A percentile compares a stretch with the other conserved stretches of the same genome.
phyloP scores from a whole-genome alignment of 495 filamentous ascomycete genomes.

The Aspergillus coremiiformis region DNA sequence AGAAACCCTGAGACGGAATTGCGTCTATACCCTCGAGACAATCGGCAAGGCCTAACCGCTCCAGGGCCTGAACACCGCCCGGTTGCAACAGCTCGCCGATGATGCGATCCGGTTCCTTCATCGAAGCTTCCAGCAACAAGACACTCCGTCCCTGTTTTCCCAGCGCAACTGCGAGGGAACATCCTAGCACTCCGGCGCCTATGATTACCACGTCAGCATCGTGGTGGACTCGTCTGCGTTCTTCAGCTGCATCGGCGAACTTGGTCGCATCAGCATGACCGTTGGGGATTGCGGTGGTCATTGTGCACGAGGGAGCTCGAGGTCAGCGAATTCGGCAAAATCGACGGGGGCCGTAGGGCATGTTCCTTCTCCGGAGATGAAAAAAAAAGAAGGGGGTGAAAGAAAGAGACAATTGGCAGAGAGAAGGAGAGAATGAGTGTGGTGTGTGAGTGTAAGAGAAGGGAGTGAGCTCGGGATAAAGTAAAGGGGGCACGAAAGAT shows the following conservation, averaged over 20 bases:
- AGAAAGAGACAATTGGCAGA: conserved; percentile 1
- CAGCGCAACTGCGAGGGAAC: conserved; percentile 76
- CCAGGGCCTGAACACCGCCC: conserved; percentile 75
- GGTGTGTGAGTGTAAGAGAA: neutral
- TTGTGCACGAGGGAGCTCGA: conserved; percentile 7
- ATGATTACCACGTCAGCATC: conserved; percentile 78
- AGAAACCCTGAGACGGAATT: conserved; percentile 73
- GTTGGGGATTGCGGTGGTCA: conserved; percentile 23
- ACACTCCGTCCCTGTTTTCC: conserved; percentile 87
- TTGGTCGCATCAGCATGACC: conserved; percentile 18
- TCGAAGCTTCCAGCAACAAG: conserved; percentile 77
- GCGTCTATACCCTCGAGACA: conserved; percentile 90
- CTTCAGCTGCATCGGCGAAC: conserved; percentile 22
- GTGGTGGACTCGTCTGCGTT: conserved; percentile 45
- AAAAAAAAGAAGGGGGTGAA: conserved; percentile 3
- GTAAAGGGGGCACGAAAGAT: neutral
- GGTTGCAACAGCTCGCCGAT: conserved; percentile 94
- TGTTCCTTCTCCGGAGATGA: conserved; percentile 7
- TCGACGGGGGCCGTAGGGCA: conserved; percentile 10
- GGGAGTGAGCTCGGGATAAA: conserved; percentile 16
- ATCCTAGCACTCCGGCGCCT: conserved; percentile 84
- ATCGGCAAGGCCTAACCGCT: conserved; percentile 67
- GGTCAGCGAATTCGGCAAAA: conserved; percentile 9
- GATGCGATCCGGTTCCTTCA: conserved; percentile 94
- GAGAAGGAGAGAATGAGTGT: conserved; percentile 4